phyloP scores from a whole-genome alignment of 2,329 filamentous ascomycete species.

The Trichoderma koningiopsis region DNA sequence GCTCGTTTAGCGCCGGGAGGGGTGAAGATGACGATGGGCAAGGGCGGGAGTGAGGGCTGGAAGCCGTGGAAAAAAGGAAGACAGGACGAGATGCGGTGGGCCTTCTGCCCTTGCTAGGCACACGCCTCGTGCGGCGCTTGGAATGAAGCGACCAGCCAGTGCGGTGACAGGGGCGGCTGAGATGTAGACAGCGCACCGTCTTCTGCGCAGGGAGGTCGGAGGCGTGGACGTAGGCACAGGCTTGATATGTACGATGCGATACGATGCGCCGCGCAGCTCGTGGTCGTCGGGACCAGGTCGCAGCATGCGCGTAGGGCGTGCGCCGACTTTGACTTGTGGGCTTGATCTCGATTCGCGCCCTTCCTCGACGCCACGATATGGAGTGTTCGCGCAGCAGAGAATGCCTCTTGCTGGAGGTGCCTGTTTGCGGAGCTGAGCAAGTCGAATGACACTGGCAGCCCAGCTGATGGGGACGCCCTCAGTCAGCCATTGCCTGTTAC shows the following conservation, averaged over 20 bases:
- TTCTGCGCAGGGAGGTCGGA: background rate
- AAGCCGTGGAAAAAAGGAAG: background rate
- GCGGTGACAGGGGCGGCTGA: slow-evolving; percentile 21
- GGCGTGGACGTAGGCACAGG: background rate
- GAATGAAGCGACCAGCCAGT: slow-evolving; percentile 5
- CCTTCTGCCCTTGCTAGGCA: background rate
- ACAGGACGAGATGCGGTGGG: background rate
- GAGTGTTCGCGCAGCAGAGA: slow-evolving; percentile 20
- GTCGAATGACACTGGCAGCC: slow-evolving; percentile 16
- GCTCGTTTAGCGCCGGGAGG: slow-evolving; percentile 11
- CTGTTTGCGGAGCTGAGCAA: slow-evolving; percentile 21
- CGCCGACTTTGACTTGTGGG: background rate
- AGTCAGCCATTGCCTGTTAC: background rate
- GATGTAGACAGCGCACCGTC: slow-evolving; percentile 4
- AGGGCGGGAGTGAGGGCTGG: slow-evolving; percentile 5
- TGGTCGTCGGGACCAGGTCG: slow-evolving; percentile 6
- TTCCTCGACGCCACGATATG: slow-evolving; percentile 24
- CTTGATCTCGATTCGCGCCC: slow-evolving; percentile 20
- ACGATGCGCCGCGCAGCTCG: background rate
- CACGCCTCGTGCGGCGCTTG: slow-evolving; percentile 5
- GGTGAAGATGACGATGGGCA: slow-evolving; percentile 8
- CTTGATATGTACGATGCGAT: background rate
- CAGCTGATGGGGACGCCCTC: slow-evolving; percentile 12
- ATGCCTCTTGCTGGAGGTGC: background rate
- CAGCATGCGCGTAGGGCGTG: slow-evolving; percentile 19